These are phyloP conservation scores for Boletales sp. DNA, from an alignment of 768 basidiomycete species.

Conservation along the genomic window DNA sequence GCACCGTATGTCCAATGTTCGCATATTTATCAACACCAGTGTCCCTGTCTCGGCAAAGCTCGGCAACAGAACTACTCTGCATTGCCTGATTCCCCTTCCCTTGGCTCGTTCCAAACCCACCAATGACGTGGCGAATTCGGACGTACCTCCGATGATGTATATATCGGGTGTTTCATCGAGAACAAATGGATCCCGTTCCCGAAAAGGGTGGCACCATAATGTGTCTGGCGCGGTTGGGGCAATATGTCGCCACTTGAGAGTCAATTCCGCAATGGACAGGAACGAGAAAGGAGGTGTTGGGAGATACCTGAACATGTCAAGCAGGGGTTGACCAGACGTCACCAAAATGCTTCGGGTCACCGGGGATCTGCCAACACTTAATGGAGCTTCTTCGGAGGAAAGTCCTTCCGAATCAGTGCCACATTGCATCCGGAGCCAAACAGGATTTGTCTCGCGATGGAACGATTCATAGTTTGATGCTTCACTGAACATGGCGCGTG, in stretches of 20 bases:
- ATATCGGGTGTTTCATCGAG: conserved; percentile 82
- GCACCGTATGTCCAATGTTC: conserved; percentile 67
- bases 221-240: conserved; percentile 99
- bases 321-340: conserved; percentile 90
- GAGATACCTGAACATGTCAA: conserved; percentile 95
- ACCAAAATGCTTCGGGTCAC: conserved; percentile 62
- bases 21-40: conserved; percentile 76
- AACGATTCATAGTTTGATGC: conserved; percentile 58
- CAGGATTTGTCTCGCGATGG: conserved; percentile 83
- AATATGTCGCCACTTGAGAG: conserved; percentile 90
- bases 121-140: conserved; percentile 71
- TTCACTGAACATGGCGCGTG: conserved; percentile 84
- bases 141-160: conserved; percentile 92
- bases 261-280: conserved; percentile 69
- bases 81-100: conserved; percentile 34
- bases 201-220: conserved; percentile 96
- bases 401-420: conserved; percentile 32
- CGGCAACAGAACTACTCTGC: conserved; percentile 79
- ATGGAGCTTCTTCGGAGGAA: neutral
- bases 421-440: conserved; percentile 68
- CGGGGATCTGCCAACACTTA: conserved; percentile 11
- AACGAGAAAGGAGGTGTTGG: conserved; percentile 67
- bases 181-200: conserved; percentile 84
- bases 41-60: conserved; percentile 75
- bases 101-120: conserved; percentile 39